A percentile compares a stretch with the other conserved stretches of the same genome.
Conservation (phyloP, 176 grass and related monocot species). For the Aegilops bicornis region DNA sequence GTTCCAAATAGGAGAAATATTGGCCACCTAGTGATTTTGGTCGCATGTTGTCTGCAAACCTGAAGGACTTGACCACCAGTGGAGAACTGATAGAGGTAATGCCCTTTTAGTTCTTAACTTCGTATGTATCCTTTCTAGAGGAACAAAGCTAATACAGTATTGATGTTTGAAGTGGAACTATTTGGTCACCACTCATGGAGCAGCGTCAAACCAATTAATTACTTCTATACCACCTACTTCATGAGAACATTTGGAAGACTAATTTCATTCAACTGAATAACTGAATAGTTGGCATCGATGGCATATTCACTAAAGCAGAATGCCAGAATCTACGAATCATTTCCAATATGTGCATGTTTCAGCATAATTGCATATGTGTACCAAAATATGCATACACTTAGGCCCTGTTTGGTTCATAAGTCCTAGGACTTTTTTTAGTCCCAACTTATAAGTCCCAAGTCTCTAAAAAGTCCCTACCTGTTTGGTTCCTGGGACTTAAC, state of each 20-base stretch:
- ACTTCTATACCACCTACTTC: not conserved
- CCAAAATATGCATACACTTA: not conserved
- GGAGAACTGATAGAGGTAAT: constrained; percentile 77
- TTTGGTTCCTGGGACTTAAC: no score
- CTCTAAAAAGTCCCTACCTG: no score
- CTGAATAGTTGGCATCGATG: not conserved
- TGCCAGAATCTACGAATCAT: constrained; percentile 1
- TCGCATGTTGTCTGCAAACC: constrained; percentile 56
- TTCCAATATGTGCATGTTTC: constrained; percentile 4
- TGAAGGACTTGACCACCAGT: constrained; percentile 52
- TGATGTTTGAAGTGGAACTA: constrained; percentile 1
- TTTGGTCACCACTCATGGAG: not conserved
- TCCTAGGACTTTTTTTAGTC: no score
- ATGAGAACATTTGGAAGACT: not conserved
- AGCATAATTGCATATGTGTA: not conserved
- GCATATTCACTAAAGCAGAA: constrained; percentile 25
- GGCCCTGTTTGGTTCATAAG: no score
- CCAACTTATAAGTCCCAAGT: no score
- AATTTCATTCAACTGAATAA: constrained; percentile 16
- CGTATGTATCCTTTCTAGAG: not conserved
- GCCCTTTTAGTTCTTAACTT: not conserved
- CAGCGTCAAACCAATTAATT: constrained; percentile 1
- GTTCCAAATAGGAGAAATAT: constrained; percentile 53
- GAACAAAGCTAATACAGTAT: constrained; percentile 12
- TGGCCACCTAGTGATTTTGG: constrained; percentile 66